Percentiles rank a stretch among this genome's conserved stretches.
phyloP scores from a whole-genome alignment of 2,329 filamentous ascomycete genomes.

The Claviceps maximensis region DNA sequence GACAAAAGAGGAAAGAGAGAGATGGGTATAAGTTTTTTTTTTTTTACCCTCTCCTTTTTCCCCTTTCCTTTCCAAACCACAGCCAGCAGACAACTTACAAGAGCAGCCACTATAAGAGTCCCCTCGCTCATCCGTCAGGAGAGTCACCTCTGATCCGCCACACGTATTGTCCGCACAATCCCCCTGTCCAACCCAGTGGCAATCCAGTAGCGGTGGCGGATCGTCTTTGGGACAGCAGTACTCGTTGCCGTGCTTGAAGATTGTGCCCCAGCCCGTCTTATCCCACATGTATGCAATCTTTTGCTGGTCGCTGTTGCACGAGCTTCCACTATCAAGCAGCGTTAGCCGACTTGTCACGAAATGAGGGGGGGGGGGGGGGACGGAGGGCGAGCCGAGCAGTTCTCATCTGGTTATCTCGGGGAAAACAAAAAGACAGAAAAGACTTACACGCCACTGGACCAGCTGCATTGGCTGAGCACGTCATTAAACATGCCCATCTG shows the following conservation, averaged over 20 bases:
- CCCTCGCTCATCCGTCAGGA: neutral
- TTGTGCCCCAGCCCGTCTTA: neutral
- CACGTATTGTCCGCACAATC: slow-evolving; percentile 1
- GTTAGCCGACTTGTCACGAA: neutral
- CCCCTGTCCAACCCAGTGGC: neutral
- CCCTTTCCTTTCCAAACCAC: no score
- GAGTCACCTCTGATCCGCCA: neutral
- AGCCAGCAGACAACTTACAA: neutral
- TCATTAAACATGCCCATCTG: neutral
- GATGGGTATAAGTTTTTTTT: no score
- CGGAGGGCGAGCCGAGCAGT: no score
- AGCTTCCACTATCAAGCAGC: neutral
- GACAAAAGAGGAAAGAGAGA: neutral
- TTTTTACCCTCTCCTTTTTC: no score
- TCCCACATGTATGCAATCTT: neutral
- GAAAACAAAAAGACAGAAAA: neutral
- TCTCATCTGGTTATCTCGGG: no score
- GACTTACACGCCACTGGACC: neutral
- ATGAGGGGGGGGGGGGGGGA: no score
- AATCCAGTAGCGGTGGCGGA: neutral
- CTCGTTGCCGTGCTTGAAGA: neutral
- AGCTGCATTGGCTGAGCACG: neutral
- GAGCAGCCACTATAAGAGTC: neutral
- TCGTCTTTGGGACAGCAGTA: neutral
- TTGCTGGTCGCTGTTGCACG: neutral